Conservation (phyloP, 73 alveolate genomes). For the Tetrahymena malaccensis region DNA sequence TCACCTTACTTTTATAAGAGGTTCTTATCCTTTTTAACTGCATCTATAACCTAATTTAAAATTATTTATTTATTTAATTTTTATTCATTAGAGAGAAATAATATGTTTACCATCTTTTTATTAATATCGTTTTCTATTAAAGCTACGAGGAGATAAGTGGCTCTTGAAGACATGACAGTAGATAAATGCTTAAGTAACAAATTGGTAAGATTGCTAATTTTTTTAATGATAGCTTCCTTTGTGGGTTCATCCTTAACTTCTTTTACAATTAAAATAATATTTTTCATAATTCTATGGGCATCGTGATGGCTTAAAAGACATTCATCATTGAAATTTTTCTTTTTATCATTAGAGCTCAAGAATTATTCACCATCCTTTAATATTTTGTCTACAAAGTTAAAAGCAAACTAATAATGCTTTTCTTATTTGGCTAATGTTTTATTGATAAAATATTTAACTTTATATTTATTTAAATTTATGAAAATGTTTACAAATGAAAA, state of each 20-base stretch:
- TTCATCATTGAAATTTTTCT: not conserved
- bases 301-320: not conserved
- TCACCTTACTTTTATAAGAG: not conserved
- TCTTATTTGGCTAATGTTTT: not conserved
- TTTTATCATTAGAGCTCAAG: not conserved
- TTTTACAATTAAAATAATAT: not conserved
- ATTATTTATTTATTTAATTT: not conserved
- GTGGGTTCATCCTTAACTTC: not conserved
- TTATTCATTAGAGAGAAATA: not conserved
- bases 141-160: not conserved
- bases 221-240: not conserved
- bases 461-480: not conserved
- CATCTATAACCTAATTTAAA: not conserved
- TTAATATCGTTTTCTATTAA: not conserved
- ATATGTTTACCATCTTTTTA: not conserved
- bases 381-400: not conserved
- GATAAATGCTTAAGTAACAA: not conserved
- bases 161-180: not conserved
- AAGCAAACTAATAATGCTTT: not conserved
- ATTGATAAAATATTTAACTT: not conserved
- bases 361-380: not conserved
- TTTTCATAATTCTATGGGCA: not conserved
- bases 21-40: not conserved
- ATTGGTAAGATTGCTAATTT: not conserved
- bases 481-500: not conserved